Evolutionary conservation across 192 early-diverging fungal species (phyloP).

Genomic region (Backusella morwellensis): DNA sequence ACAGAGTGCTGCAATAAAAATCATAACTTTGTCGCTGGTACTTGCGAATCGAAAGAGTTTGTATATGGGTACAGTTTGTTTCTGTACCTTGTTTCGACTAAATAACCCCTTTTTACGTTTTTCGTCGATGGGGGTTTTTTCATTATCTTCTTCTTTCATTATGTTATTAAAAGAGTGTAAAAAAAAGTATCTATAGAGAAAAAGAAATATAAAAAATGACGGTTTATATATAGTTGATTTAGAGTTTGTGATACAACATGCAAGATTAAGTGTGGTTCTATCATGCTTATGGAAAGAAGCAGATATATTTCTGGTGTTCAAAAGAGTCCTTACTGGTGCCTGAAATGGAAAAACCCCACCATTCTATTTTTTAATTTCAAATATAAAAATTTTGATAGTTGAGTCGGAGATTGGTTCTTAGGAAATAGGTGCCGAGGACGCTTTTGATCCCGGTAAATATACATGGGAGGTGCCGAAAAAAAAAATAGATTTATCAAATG

Average conservation of each 20-base stretch:
- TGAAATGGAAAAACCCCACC: neutral
- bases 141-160: neutral
- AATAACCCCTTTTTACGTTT: neutral
- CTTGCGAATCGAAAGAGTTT: conserved; percentile 67
- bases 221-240: neutral
- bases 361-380: neutral
- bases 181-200: neutral
- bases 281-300: too few species aligned
- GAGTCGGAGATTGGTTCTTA: neutral
- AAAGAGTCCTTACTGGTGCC: neutral
- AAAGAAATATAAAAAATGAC: neutral
- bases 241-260: neutral
- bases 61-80: conserved; percentile 49
- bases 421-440: neutral
- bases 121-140: neutral
- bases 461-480: neutral
- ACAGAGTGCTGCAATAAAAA: conserved; percentile 7
- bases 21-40: conserved; percentile 13
- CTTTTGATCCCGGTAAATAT: neutral
- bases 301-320: neutral
- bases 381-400: neutral
- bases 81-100: conserved; percentile 30
- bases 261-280: too few species aligned
- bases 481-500: neutral
- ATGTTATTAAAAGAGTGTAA: neutral